Percentiles rank a stretch among this genome's conserved stretches.
These are phyloP conservation scores for Citrus hindsii DNA, from an alignment of 345 rosid species.

Conservation along the genomic window DNA sequence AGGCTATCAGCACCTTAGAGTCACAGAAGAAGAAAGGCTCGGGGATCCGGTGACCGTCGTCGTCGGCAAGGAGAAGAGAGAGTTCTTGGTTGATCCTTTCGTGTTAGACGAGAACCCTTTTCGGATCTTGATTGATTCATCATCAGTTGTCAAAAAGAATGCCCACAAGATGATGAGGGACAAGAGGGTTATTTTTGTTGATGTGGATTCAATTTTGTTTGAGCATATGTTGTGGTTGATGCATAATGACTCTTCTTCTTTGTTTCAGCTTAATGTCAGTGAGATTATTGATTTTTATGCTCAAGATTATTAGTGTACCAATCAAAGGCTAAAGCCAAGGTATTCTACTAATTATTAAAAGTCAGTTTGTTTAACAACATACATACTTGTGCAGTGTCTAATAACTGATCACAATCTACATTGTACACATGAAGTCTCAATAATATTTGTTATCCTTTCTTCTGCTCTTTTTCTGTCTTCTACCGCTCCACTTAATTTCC, in stretches of 20 bases:
- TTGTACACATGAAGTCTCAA: no score
- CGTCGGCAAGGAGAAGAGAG: conserved; percentile 76
- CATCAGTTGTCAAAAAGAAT: conserved; percentile 3
- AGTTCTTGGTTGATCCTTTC: conserved; percentile 60
- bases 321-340: no score
- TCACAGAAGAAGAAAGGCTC: conserved; percentile 17
- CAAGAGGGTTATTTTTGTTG: conserved; percentile 45
- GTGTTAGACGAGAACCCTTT: conserved; percentile 71
- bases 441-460: no score
- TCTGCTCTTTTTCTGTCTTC: no score
- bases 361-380: neutral
- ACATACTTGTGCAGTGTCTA: neutral
- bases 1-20: conserved; percentile 38
- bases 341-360: neutral
- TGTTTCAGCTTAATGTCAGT: conserved; percentile 62
- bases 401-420: no score
- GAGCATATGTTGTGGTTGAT: conserved; percentile 92
- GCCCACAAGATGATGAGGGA: conserved; percentile 4
- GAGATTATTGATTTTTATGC: conserved; percentile 83
- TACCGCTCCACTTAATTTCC: no score
- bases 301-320: conserved; percentile 39
- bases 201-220: conserved; percentile 75
- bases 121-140: conserved; percentile 44
- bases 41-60: conserved; percentile 54
- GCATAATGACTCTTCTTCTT: conserved; percentile 62